Evolutionary conservation across 805 yeast genomes (phyloP), one percentile per base, ranked within the genome.

Genomic region (Candida awuae): DNA sequence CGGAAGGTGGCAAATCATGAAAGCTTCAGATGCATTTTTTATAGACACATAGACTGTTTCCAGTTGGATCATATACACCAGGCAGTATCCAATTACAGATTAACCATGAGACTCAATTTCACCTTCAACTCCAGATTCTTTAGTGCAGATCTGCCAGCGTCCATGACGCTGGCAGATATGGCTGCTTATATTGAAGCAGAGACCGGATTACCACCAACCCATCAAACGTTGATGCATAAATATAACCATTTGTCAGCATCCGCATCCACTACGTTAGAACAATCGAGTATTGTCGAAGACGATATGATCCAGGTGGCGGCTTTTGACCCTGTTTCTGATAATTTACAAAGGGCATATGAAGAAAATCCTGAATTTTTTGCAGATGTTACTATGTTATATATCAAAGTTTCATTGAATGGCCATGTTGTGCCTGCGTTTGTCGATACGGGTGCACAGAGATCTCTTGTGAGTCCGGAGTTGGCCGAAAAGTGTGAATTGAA

Each of bases 361-460:
- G 77, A 80, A 38, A 76, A 90, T 4, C 98, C 99, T 0, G 99
- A 92, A 57, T 71, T 84, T 27, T 92, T 92, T 62, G 80, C 87
- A 0, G 41, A 49, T n/a, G 94, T 90, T 3, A 73, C 74, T 23
- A 87, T 92, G 95, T 69, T 92, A 29, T 90, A 80, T 59, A 77
- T 92, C 13, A 69, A 77, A 40, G 68, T 86, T 29, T 80, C 75
- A 48, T 80, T 90, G 27, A 88, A 92, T 52, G 90, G 92, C 1
- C 67, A 70, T 33, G 77, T 80, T 17, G 81, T 87, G 3, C 84
- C 84, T 56, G 97, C 97, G 0, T 86, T 92, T 65, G 94, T 92
- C 5, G 99, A 92, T 57, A 77, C 97, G 0, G 98, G 99, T 2
- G 97, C 99, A 0, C 96, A 87, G 58, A 67, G 76, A 21, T 87